Percentiles rank a stretch among this genome's conserved stretches.
These are phyloP conservation scores for Linderina pennispora DNA, from an alignment of 192 early-diverging fungal species.

Conservation along the genomic window DNA sequence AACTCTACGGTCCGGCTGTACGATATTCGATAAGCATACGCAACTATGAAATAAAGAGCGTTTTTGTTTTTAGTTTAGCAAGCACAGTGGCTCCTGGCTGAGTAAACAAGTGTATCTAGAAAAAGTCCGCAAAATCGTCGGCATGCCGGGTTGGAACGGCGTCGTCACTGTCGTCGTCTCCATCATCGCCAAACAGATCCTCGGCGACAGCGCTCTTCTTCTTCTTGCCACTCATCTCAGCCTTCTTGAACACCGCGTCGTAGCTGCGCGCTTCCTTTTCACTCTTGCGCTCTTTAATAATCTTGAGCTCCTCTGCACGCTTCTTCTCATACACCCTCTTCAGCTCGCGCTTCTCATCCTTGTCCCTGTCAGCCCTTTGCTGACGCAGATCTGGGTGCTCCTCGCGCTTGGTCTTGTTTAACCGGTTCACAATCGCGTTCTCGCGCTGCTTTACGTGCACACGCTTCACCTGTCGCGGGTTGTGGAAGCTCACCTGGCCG, in stretches of 20 bases:
- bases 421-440: slow-evolving; percentile 84
- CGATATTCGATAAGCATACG: slow-evolving; percentile 7
- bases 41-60: too few species aligned
- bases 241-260: slow-evolving; percentile 38
- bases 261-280: slow-evolving; percentile 40
- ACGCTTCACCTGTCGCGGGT: slow-evolving; percentile 68
- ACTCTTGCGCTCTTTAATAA: slow-evolving; percentile 28
- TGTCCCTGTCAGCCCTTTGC: slow-evolving; percentile 58
- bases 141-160: not conserved
- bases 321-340: slow-evolving; percentile 42
- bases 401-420: slow-evolving; percentile 90
- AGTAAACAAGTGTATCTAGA: too few species aligned
- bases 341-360: slow-evolving; percentile 25
- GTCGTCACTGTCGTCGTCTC: slow-evolving; percentile 4
- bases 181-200: slow-evolving; percentile 27
- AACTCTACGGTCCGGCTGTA: slow-evolving; percentile 26
- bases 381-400: slow-evolving; percentile 68
- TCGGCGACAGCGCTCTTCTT: slow-evolving; percentile 7
- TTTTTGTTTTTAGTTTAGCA: too few species aligned
- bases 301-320: slow-evolving; percentile 32
- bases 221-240: slow-evolving; percentile 20
- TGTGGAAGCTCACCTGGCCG: slow-evolving; percentile 93
- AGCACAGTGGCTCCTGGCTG: too few species aligned
- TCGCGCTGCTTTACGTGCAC: slow-evolving; percentile 66
- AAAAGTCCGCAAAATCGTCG: slow-evolving; percentile 23